Conservation (phyloP, 2,329 filamentous ascomycete species). For the Fusarium austroafricanum region DNA sequence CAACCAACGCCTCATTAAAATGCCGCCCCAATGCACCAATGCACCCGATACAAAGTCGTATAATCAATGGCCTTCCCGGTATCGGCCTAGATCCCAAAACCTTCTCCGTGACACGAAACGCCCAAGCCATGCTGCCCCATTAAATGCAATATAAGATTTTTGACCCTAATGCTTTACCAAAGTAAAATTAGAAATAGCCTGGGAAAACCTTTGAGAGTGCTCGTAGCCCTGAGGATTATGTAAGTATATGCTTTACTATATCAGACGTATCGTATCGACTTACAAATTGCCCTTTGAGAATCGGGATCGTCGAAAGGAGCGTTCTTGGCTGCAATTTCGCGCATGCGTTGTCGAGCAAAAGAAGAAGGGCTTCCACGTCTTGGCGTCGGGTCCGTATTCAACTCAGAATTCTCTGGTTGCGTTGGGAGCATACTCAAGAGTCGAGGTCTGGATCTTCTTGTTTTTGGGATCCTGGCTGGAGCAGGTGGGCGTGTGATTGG, state of each 20-base stretch:
- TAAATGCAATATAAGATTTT: conserved; percentile 28
- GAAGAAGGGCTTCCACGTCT: conserved; percentile 58
- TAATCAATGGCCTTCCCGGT: conserved; percentile 25
- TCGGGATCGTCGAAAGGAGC: conserved; percentile 59
- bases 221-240: conserved; percentile 54
- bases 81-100: conserved; percentile 30
- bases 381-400: conserved; percentile 43
- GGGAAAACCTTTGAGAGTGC: conserved; percentile 59
- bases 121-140: conserved; percentile 46
- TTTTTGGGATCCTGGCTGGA: conserved; percentile 33
- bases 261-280: conserved; percentile 34
- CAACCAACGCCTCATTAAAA: conserved; percentile 38
- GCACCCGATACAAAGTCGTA: conserved; percentile 23
- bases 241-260: conserved; percentile 18
- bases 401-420: conserved; percentile 52
- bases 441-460: conserved; percentile 48
- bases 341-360: conserved; percentile 58
- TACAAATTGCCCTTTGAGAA: conserved; percentile 54
- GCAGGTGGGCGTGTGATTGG: conserved; percentile 26
- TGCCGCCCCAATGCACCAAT: conserved; percentile 34
- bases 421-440: conserved; percentile 52
- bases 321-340: conserved; percentile 56
- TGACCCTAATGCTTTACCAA: conserved; percentile 20
- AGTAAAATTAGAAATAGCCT: conserved; percentile 47
- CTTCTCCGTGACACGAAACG: conserved; percentile 42